Conservation (phyloP, 2,329 filamentous ascomycete species). For the Talaromyces amestolkiae region DNA sequence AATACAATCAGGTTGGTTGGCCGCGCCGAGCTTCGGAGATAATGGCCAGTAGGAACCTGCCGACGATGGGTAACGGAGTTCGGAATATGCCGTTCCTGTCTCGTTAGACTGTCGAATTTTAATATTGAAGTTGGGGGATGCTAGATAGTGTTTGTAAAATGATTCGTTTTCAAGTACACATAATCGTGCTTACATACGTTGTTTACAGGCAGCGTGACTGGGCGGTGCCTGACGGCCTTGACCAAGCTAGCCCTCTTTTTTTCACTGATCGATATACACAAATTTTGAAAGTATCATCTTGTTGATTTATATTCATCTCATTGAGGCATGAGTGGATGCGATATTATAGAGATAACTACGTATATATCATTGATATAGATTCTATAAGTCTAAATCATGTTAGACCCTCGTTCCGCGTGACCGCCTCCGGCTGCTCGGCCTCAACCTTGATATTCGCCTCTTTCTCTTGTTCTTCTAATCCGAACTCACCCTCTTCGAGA, state of each 20-base stretch:
- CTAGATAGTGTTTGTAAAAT: background rate
- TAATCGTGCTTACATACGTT: background rate
- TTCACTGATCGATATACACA: background rate
- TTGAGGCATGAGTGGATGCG: background rate
- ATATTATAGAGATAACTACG: background rate
- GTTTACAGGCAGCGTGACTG: background rate
- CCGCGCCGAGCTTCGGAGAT: conserved; percentile 7
- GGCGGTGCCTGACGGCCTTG: background rate
- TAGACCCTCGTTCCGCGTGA: background rate
- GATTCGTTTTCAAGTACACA: background rate
- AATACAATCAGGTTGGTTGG: background rate
- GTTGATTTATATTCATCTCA: background rate
- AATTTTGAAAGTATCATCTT: background rate
- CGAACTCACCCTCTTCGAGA: background rate
- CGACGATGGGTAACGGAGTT: background rate
- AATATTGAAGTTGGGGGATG: background rate
- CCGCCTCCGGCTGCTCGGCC: background rate
- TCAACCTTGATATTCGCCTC: conserved; percentile 1
- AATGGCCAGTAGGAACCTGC: background rate
- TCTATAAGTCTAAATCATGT: background rate
- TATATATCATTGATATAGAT: background rate
- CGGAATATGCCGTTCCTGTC: background rate
- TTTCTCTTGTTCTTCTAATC: background rate
- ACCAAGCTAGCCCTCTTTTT: background rate
- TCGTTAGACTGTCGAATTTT: too few relatives aligned